Base-by-base conservation (phyloP, 805 yeast species). In the Candida hispaniensis region DNA sequence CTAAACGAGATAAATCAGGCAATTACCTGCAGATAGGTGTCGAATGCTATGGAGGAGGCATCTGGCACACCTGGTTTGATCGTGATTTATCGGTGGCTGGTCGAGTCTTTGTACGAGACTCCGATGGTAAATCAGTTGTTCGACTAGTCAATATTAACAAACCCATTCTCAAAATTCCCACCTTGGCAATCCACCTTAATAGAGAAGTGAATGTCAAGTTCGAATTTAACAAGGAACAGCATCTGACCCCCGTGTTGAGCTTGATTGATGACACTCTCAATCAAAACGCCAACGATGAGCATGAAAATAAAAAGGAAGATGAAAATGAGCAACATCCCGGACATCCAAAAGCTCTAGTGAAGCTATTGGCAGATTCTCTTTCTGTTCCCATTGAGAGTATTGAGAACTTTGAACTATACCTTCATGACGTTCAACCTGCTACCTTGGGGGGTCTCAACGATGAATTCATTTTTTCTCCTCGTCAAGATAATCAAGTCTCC, bases 61-160 rank as follows among this genome's bases (percentile, higher is more conserved):
- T 86, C 38, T 91, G 96, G 74, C 95, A 82, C 53, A 73, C 94
- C 4, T 88, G 97, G 96, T 88, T 91, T 51, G 98, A 88, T 56
- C 73, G 96, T 41, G 96, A 88, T 55, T 66, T 91, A 47, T 69
- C 88, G 22, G 62, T 85, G 41, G 97, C 96, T 6, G 98, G 98
- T 10, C 67, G 97, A 46, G 94, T 88, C 1, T 76, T 76, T 52
- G 78, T 81, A 11, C 65, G 60, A 24, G 67, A 66, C 19, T 49
- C 53, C 11, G 44, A 56, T 4, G 77, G 71, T 6, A 62, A 66
- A 38, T 66, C 59, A 39, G 69, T 71, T 30, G 70, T 94, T 3
- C 73, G 67, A 49, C 63, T 91, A 42, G 71, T 91, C 40, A 81
- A 83, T 57, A 67, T 91, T 43, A 73, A 79, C 44, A 78, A 71